Conservation (phyloP, 2,329 filamentous ascomycete genomes). For the Knufia fluminis region DNA sequence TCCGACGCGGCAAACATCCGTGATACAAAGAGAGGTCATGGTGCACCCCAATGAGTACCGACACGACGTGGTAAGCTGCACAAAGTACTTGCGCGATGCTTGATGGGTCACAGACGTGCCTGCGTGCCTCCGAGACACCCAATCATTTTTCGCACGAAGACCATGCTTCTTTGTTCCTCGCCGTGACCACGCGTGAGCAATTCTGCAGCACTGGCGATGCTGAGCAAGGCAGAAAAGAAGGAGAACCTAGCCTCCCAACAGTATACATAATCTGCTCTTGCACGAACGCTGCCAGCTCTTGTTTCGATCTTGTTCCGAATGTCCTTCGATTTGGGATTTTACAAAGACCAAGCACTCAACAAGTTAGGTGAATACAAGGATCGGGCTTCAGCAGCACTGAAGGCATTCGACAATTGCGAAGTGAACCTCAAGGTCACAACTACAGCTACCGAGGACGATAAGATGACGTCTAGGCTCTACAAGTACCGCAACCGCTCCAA, state of each 20-base stretch:
- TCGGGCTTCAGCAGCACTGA: background rate
- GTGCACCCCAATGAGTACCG: background rate
- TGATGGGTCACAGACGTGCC: background rate
- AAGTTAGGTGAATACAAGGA: background rate
- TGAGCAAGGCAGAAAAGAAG: no score
- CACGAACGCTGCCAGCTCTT: no score
- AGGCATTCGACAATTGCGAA: background rate
- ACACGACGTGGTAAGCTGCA: background rate
- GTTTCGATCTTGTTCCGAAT: background rate
- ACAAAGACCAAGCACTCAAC: background rate
- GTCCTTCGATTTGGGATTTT: background rate
- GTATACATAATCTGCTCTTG: no score
- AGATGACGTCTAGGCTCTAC: background rate
- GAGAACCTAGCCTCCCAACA: no score
- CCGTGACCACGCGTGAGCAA: no score
- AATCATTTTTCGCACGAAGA: background rate
- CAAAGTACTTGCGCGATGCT: background rate
- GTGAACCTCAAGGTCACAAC: background rate
- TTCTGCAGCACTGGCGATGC: no score
- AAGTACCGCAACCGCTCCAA: background rate
- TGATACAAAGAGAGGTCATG: background rate
- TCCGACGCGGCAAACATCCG: background rate
- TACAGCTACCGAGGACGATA: background rate
- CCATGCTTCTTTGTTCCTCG: background rate
- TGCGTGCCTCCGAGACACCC: background rate